Percentiles rank a stretch among this genome's conserved stretches.
Conservation (phyloP, 164 flowering plant genomes). For the Berberis vulgaris region DNA sequence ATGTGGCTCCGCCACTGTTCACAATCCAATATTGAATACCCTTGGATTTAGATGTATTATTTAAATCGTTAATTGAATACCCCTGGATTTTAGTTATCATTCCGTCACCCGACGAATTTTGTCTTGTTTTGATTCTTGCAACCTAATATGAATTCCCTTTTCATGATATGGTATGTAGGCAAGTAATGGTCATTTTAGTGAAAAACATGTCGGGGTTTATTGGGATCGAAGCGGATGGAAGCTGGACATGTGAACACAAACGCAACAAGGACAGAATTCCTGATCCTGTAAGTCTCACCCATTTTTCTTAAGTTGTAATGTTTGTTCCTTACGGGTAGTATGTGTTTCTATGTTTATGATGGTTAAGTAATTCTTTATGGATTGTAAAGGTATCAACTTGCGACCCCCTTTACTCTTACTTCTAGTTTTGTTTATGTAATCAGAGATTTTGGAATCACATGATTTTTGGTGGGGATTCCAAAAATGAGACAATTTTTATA, state of each 20-base stretch:
- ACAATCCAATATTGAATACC: no score
- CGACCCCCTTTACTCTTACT: no score
- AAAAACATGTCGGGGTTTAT: conserved; percentile 59
- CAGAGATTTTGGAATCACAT: no score
- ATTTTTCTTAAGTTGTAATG: not conserved
- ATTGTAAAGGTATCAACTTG: no score
- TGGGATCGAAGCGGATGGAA: conserved; percentile 48
- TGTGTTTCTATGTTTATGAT: not conserved
- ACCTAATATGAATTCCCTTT: not conserved
- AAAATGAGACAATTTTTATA: no score
- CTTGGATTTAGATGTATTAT: no score
- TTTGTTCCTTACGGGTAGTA: not conserved
- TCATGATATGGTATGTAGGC: conserved; percentile 27
- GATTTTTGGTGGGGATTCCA: no score
- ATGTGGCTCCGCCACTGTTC: no score
- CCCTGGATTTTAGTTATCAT: no score
- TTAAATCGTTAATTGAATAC: not conserved
- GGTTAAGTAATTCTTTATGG: no score
- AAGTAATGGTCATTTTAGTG: conserved; percentile 55
- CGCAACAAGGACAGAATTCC: conserved; percentile 39
- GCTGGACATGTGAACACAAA: conserved; percentile 45
- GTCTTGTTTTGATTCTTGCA: not conserved
- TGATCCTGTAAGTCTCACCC: conserved; percentile 53
- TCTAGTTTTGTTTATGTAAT: no score
- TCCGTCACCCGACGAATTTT: not conserved